Evolutionary conservation across 1,284 basidiomycete genomes (phyloP).

Genomic region (Ganoderma sp.): DNA sequence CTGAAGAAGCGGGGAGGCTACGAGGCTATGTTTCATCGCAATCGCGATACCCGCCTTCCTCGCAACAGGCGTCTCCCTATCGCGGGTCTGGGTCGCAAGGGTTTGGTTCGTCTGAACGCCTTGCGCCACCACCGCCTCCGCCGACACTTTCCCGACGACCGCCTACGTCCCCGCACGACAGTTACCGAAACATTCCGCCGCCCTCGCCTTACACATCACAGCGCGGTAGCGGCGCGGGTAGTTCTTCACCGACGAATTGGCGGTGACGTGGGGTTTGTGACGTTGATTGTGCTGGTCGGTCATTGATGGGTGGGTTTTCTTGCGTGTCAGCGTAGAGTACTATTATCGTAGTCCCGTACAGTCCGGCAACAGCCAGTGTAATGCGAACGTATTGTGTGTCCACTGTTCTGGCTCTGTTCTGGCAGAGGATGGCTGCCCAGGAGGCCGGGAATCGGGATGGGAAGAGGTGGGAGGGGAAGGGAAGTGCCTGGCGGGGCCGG

Average conservation of each 20-base stretch:
- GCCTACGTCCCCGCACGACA: slow-evolving; percentile 20
- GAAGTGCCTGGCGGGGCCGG: neutral
- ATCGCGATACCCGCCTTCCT: slow-evolving; percentile 25
- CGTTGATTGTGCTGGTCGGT: slow-evolving; percentile 19
- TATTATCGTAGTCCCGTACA: slow-evolving; percentile 20
- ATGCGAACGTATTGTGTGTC: slow-evolving; percentile 5
- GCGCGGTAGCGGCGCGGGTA: slow-evolving; percentile 25
- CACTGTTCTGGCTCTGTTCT: too few relatives aligned
- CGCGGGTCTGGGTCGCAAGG: slow-evolving; percentile 22
- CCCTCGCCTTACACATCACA: slow-evolving; percentile 29
- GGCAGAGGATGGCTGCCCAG: neutral
- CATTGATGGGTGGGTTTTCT: slow-evolving; percentile 13
- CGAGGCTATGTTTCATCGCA: slow-evolving; percentile 20
- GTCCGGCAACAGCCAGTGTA: slow-evolving; percentile 18
- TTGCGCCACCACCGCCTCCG: slow-evolving; percentile 16
- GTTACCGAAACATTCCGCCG: slow-evolving; percentile 23
- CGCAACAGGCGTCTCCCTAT: slow-evolving; percentile 14
- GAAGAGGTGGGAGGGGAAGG: neutral
- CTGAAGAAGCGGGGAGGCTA: slow-evolving; percentile 17
- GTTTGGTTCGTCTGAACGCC: slow-evolving; percentile 17
- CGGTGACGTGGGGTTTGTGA: slow-evolving; percentile 26
- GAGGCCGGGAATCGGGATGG: neutral
- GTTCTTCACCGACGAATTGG: slow-evolving; percentile 33
- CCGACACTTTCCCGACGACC: slow-evolving; percentile 22
- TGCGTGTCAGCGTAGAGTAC: slow-evolving; percentile 24